These are phyloP conservation scores for Pythium phragmitis DNA, from an alignment of 352 stramenopile species.

Conservation along the genomic window DNA sequence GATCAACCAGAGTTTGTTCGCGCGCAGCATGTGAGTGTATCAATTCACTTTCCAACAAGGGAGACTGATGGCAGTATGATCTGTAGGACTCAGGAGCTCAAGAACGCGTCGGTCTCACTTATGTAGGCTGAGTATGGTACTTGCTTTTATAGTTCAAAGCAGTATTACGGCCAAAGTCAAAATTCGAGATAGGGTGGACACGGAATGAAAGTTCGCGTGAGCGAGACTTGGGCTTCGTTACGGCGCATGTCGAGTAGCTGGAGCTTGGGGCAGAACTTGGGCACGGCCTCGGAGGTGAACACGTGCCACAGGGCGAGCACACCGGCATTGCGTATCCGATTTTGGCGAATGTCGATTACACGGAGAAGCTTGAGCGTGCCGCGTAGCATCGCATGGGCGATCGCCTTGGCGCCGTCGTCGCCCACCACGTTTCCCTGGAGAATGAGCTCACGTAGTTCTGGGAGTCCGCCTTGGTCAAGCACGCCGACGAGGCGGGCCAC, in stretches of 20 bases:
- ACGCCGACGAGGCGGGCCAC: conserved; percentile 37
- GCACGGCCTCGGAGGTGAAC: conserved; percentile 53
- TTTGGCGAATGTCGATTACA: conserved; percentile 60
- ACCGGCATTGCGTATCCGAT: conserved; percentile 61
- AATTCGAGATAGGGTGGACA: conserved; percentile 57
- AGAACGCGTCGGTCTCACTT: conserved; percentile 63
- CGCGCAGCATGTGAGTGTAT: conserved; percentile 60
- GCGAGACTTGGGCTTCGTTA: conserved; percentile 48
- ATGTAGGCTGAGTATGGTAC: conserved; percentile 32
- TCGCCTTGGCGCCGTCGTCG: conserved; percentile 51
- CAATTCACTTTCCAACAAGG: not conserved
- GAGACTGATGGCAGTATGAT: not conserved
- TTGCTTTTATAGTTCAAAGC: not conserved
- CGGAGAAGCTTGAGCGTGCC: conserved; percentile 44
- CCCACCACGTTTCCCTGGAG: conserved; percentile 61
- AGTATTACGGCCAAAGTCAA: conserved; percentile 19
- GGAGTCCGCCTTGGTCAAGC: conserved; percentile 52
- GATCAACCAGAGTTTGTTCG: conserved; percentile 62
- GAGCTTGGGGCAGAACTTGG: conserved; percentile 55
- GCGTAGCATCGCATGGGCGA: conserved; percentile 56
- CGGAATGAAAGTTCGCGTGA: conserved; percentile 55
- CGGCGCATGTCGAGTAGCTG: conserved; percentile 63
- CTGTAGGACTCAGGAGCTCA: conserved; percentile 61
- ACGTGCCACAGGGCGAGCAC: conserved; percentile 66
- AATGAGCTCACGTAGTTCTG: conserved; percentile 48